Evolutionary conservation across 1,284 basidiomycete species (phyloP), one percentile per base, ranked within the genome.

Genomic region (Sanghuangporus sanghuang): DNA sequence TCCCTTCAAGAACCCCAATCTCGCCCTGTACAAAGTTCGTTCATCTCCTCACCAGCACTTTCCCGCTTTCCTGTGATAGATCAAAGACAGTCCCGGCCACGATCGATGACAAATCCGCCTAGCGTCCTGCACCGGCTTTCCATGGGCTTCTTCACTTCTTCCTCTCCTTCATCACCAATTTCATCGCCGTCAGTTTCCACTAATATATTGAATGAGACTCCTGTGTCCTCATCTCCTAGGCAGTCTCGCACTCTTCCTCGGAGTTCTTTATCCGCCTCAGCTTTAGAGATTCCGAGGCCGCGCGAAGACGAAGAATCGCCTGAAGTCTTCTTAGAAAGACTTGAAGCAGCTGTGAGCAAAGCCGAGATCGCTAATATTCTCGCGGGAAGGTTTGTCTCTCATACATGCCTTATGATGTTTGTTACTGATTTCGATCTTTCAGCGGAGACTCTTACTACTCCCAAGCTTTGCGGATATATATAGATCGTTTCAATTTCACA

Each of bases 401-500:
- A 60, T 12, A 2, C 11, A 53, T 23, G 46, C 55, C 36, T 42
- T 55, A 53, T 23, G 59, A 67, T 62, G 52, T 65, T 60, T 63
- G 63, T 18, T 9, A n/a, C 44, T 46, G 1, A 18, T 12, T 12
- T 38, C 48, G 55, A 52, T 55, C 62, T 50, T 58, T 27, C 68
- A 96, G 94, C 69, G 77, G 83, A 54, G 91, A 95, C 67, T 69
- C 78, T 6, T 91, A 95, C 68, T 85, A 97, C 73, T 73, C 79
- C 2, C 78, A 83, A 56, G 91, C 94, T 0, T 80, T 99, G 60
- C 79, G 80, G 60, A 70, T 80, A 5, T 96, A 92, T 74, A 85
- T 99, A 70, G 78, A 78, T 53, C 83, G 83, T 49, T 98, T 98
- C 74, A 83, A 90, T 69, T 98, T 98, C 72, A 76, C 77, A 14